Percentiles rank a stretch among this genome's conserved stretches.
Conservation (phyloP, 495 filamentous ascomycete species). For the Aspergillus cristatus region DNA sequence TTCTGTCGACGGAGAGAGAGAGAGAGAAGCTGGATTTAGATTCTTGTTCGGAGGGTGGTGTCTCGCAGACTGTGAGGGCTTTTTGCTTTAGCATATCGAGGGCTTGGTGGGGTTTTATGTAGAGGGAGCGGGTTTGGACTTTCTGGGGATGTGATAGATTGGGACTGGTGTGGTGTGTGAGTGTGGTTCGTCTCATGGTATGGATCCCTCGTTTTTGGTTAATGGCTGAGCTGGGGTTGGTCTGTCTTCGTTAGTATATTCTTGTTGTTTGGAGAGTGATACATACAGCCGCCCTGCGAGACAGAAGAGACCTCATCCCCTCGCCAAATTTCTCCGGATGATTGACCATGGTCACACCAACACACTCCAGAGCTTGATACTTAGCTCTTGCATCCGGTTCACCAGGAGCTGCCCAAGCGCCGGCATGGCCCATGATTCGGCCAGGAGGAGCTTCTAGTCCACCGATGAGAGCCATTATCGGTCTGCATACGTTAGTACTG, state of each 20-base stretch:
- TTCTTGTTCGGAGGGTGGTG: slow-evolving; percentile 12
- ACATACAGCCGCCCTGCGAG: slow-evolving; percentile 22
- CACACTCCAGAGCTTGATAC: slow-evolving; percentile 56
- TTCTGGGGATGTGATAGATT: background rate
- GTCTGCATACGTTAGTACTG: slow-evolving; percentile 33
- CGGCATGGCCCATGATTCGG: slow-evolving; percentile 83
- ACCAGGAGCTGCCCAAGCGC: slow-evolving; percentile 61
- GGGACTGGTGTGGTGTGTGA: slow-evolving; percentile 3
- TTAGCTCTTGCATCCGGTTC: slow-evolving; percentile 60
- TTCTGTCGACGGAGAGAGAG: slow-evolving; percentile 58
- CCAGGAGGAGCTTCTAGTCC: slow-evolving; percentile 57
- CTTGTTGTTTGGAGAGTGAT: background rate
- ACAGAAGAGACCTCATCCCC: slow-evolving; percentile 53
- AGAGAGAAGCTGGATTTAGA: slow-evolving; percentile 39
- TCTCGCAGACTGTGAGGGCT: slow-evolving; percentile 38
- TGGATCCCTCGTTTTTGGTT: slow-evolving; percentile 43
- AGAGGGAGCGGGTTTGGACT: slow-evolving; percentile 49
- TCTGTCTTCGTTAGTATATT: slow-evolving; percentile 15
- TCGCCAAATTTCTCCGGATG: slow-evolving; percentile 76
- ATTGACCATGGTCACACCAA: slow-evolving; percentile 66
- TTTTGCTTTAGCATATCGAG: slow-evolving; percentile 49
- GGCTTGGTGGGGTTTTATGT: slow-evolving; percentile 49
- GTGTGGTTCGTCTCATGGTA: slow-evolving; percentile 29
- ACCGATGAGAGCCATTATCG: slow-evolving; percentile 70
- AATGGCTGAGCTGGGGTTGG: slow-evolving; percentile 5